Evolutionary conservation across 1,139 yeast species (phyloP).

Genomic region (Yamadazyma blattariae): DNA sequence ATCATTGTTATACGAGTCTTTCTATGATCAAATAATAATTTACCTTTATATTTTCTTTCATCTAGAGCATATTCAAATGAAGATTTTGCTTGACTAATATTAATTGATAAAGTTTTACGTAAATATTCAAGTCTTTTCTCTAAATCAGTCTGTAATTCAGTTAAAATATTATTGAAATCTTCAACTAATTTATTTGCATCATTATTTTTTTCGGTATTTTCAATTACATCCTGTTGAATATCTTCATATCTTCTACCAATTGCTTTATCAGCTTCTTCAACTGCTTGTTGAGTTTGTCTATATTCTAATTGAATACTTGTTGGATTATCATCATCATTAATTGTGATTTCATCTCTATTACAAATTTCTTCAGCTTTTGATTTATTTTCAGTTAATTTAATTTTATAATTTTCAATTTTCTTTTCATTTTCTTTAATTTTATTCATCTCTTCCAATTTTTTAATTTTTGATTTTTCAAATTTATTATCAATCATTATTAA

Average conservation of each 20-base stretch:
- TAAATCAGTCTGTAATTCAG: conserved; percentile 32
- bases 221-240: conserved; percentile 31
- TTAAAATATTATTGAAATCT: conserved; percentile 22
- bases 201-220: conserved; percentile 24
- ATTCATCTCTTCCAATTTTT: too few relatives aligned
- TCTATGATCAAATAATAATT: conserved; percentile 57
- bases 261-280: conserved; percentile 34
- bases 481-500: conserved; percentile 1
- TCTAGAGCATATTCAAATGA: conserved; percentile 59
- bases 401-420: conserved; percentile 11
- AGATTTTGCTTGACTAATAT: conserved; percentile 32
- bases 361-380: conserved; percentile 33
- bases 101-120: conserved; percentile 39
- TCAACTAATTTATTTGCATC: conserved; percentile 24
- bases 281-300: conserved; percentile 27
- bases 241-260: conserved; percentile 38
- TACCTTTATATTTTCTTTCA: conserved; percentile 75
- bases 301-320: conserved; percentile 37
- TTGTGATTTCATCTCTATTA: conserved; percentile 24
- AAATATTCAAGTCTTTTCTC: conserved; percentile 50
- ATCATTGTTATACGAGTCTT: conserved; percentile 50
- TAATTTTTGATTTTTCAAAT: background rate
- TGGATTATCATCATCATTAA: conserved; percentile 31
- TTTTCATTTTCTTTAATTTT: background rate
- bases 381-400: conserved; percentile 17